Conservation (phyloP, 768 basidiomycete species). For the Galerina marginata region DNA sequence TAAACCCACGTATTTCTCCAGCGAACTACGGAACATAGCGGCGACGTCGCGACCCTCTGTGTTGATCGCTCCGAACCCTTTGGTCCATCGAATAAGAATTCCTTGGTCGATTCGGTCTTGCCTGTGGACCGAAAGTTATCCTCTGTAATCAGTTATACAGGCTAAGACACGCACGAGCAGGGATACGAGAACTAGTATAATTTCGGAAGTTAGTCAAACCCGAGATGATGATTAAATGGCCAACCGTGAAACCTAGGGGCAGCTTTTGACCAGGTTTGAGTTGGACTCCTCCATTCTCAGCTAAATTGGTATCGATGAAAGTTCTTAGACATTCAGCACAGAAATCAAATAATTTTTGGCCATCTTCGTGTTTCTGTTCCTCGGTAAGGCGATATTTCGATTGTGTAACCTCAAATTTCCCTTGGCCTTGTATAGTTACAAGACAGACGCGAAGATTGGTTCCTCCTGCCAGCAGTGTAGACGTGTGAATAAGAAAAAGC, state of each 20-base stretch:
- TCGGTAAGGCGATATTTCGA: slow-evolving; percentile 97
- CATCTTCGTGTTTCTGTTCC: slow-evolving; percentile 98
- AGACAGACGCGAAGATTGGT: slow-evolving; percentile 99
- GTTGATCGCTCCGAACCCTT: slow-evolving; percentile 92
- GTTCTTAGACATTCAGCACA: slow-evolving; percentile 92
- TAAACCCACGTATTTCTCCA: slow-evolving; percentile 74
- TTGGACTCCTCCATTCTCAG: slow-evolving; percentile 51
- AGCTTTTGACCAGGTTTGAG: slow-evolving; percentile 61
- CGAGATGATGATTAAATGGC: slow-evolving; percentile 34
- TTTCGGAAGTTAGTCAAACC: slow-evolving; percentile 11
- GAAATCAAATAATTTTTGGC: slow-evolving; percentile 94
- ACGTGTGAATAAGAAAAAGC: not conserved
- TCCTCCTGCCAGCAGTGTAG: slow-evolving; percentile 57
- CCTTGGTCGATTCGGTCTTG: slow-evolving; percentile 95
- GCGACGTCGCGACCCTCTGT: slow-evolving; percentile 94
- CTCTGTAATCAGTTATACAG: not conserved
- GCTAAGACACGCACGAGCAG: slow-evolving; percentile 67
- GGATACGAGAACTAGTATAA: slow-evolving; percentile 86
- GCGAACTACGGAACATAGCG: slow-evolving; percentile 86
- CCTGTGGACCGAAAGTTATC: slow-evolving; percentile 42
- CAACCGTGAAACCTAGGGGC: slow-evolving; percentile 91
- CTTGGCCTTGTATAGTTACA: slow-evolving; percentile 88
- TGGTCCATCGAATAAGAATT: slow-evolving; percentile 97
- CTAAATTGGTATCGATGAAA: slow-evolving; percentile 81
- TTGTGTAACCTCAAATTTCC: slow-evolving; percentile 98